Conservation (phyloP, 129 eudicot genomes). For the Tagetes patula region DNA sequence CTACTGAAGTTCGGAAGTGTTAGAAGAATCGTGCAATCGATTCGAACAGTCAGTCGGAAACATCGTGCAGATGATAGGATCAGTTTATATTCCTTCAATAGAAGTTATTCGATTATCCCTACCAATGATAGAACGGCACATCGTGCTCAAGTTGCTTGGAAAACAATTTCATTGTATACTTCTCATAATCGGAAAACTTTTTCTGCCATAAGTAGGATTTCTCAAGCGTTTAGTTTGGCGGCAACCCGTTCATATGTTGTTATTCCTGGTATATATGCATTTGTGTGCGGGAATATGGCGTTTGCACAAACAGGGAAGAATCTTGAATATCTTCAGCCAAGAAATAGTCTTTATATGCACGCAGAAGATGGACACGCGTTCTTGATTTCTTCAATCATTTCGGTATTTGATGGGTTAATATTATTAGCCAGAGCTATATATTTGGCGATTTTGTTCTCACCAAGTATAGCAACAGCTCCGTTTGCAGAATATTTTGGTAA, state of each 20-base stretch:
- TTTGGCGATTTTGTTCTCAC: slow-evolving; percentile 70
- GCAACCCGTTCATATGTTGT: slow-evolving; percentile 58
- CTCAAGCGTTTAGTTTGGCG: slow-evolving; percentile 83
- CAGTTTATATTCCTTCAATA: slow-evolving; percentile 38
- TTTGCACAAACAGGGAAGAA: slow-evolving; percentile 54
- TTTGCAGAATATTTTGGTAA: slow-evolving; percentile 77
- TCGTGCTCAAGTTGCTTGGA: slow-evolving; percentile 69
- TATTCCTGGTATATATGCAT: slow-evolving; percentile 66
- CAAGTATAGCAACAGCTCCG: slow-evolving; percentile 73
- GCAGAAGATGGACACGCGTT: slow-evolving; percentile 61
- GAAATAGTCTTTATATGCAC: slow-evolving; percentile 46
- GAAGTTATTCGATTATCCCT: slow-evolving; percentile 35
- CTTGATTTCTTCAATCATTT: slow-evolving; percentile 45
- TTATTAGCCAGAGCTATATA: slow-evolving; percentile 66
- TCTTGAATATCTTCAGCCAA: slow-evolving; percentile 42
- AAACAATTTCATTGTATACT: slow-evolving; percentile 38
- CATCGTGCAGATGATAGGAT: slow-evolving; percentile 34
- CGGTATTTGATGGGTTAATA: slow-evolving; percentile 48
- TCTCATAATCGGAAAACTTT: slow-evolving; percentile 18
- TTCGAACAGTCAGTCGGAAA: slow-evolving; percentile 33
- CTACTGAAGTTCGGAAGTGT: slow-evolving; percentile 43
- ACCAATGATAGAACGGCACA: slow-evolving; percentile 38
- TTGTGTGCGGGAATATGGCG: slow-evolving; percentile 48
- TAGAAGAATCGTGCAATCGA: slow-evolving; percentile 44
- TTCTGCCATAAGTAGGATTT: slow-evolving; percentile 43